phyloP scores from a whole-genome alignment of 306 rosid species.

The Prunus padus region DNA sequence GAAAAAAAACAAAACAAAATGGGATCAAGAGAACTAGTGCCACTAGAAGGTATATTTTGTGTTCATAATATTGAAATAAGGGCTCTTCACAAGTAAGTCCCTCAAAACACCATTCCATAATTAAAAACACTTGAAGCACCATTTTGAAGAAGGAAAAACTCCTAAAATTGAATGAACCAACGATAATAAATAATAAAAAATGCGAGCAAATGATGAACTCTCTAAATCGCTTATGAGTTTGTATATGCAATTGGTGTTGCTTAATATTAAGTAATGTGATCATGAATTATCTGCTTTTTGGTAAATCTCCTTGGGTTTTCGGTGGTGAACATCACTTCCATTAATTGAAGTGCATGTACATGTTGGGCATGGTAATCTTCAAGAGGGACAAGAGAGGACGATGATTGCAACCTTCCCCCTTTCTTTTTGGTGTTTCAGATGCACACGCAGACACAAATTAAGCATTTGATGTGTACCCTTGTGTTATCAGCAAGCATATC shows the following conservation, averaged over 20 bases:
- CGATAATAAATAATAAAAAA: neutral
- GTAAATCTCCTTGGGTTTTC: neutral
- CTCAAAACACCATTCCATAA: too few species aligned
- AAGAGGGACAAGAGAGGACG: constrained; percentile 1
- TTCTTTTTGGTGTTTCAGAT: constrained; percentile 11
- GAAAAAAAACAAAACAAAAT: neutral
- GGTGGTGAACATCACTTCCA: neutral
- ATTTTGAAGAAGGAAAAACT: too few species aligned
- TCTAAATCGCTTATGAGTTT: neutral
- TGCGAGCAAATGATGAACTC: neutral
- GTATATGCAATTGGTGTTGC: neutral
- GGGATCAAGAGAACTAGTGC: too few species aligned
- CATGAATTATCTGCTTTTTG: neutral
- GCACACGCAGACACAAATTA: constrained; percentile 8
- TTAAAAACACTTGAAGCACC: too few species aligned
- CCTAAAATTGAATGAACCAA: neutral
- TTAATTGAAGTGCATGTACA: neutral
- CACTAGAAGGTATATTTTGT: neutral
- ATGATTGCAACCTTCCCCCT: constrained; percentile 6
- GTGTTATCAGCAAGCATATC: neutral
- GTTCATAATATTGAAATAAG: too few species aligned
- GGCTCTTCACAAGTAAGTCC: too few species aligned
- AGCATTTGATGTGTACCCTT: constrained; percentile 10
- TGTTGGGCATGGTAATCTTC: neutral
- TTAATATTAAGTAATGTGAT: too few species aligned